Percentiles rank a stretch among this genome's conserved stretches.
phyloP scores from a whole-genome alignment of 164 flowering plant genomes.

The Brasenia schreberi region DNA sequence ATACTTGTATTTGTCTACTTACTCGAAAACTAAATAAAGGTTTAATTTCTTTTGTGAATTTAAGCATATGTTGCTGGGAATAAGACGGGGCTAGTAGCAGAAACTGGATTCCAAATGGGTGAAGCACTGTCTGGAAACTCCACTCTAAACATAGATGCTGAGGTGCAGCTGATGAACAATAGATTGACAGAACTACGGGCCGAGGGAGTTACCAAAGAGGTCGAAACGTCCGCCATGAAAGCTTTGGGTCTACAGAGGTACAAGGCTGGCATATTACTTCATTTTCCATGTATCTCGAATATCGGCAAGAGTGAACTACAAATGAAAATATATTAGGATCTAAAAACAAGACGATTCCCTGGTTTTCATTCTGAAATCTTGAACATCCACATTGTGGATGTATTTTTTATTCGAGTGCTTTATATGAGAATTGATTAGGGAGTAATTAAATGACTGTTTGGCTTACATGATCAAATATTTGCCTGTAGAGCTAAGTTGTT shows the following conservation, averaged over 20 bases:
- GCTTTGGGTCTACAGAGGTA: conserved; percentile 54
- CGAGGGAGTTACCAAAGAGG: conserved; percentile 14
- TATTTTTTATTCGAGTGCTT: too few relatives aligned
- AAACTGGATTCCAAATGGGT: conserved; percentile 32
- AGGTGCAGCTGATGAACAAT: conserved; percentile 26
- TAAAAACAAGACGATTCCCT: too few relatives aligned
- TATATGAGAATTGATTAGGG: too few relatives aligned
- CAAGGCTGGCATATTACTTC: not conserved
- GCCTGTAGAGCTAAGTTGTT: conserved; percentile 21
- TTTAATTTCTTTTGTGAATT: not conserved
- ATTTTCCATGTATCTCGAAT: too few relatives aligned
- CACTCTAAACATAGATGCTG: conserved; percentile 27
- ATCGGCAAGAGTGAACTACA: too few relatives aligned
- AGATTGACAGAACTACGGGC: conserved; percentile 25
- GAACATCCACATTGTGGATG: too few relatives aligned
- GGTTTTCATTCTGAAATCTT: too few relatives aligned
- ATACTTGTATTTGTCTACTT: too few relatives aligned
- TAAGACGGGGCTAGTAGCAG: conserved; percentile 31
- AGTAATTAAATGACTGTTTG: too few relatives aligned
- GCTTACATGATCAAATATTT: not conserved
- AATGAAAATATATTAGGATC: too few relatives aligned
- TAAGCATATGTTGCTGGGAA: conserved; percentile 64
- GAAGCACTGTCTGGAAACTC: conserved; percentile 35
- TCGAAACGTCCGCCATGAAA: conserved; percentile 26
- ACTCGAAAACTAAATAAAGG: too few relatives aligned